phyloP scores from a whole-genome alignment of 208 protist genomes.

The Porcisia deanei region DNA sequence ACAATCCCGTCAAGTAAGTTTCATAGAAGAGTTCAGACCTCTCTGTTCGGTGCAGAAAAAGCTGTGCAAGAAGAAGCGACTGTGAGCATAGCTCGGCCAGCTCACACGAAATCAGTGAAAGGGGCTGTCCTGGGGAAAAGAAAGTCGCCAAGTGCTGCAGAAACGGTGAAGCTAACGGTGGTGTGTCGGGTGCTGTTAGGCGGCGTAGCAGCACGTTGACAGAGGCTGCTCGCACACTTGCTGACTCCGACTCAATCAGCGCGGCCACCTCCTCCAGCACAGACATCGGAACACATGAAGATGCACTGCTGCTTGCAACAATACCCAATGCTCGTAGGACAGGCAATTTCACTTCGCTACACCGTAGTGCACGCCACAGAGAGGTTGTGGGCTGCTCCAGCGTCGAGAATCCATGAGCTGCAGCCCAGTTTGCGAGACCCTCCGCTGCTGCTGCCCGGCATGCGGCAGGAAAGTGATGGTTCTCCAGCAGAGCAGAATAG shows the following conservation, averaged over 20 bases:
- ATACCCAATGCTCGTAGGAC: constrained; percentile 20
- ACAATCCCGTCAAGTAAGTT: constrained; percentile 9
- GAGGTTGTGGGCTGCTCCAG: constrained; percentile 7
- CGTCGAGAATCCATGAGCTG: constrained; percentile 11
- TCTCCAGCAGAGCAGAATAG: constrained; percentile 16
- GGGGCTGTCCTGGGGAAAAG: constrained; percentile 17
- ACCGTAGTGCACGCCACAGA: constrained; percentile 18
- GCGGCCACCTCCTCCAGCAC: constrained; percentile 28
- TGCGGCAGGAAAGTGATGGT: constrained; percentile 9
- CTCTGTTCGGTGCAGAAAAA: constrained; percentile 5
- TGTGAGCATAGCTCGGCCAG: constrained; percentile 19
- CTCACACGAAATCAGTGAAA: constrained; percentile 31
- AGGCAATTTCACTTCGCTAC: constrained; percentile 11
- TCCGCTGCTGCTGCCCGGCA: constrained; percentile 27
- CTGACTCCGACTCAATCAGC: constrained; percentile 19
- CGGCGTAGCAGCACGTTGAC: constrained; percentile 22
- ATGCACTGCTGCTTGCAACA: constrained; percentile 20
- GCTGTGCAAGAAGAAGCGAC: constrained; percentile 16
- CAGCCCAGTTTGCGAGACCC: constrained; percentile 25
- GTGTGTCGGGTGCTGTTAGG: constrained; percentile 4
- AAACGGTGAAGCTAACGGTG: constrained; percentile 3
- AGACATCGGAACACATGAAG: constrained; percentile 19
- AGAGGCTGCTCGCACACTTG: constrained; percentile 20
- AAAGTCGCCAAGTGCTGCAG: constrained; percentile 15
- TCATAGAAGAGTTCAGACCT: constrained; percentile 9